Conservation (phyloP, 2,329 filamentous ascomycete genomes). For the Leptographium radiaticola region DNA sequence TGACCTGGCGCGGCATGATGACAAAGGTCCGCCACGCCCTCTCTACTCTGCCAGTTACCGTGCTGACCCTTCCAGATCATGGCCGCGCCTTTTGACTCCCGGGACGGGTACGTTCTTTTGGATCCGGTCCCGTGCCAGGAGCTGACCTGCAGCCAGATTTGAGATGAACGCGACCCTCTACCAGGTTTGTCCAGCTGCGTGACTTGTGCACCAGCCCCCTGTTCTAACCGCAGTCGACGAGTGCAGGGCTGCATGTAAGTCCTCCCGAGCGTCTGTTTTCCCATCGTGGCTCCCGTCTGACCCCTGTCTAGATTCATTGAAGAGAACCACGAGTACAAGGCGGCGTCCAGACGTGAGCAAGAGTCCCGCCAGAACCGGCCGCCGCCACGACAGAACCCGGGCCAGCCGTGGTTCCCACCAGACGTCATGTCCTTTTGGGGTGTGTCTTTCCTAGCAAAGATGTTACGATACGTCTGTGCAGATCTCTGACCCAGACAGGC, state of each 20-base stretch:
- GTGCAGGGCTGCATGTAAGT: constrained; percentile 10
- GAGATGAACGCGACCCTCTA: constrained; percentile 92
- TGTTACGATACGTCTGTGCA: no score
- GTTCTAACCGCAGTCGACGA: neutral
- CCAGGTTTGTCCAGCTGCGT: constrained; percentile 46
- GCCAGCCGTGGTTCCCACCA: constrained; percentile 32
- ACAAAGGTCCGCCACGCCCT: constrained; percentile 56
- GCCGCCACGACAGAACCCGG: constrained; percentile 17
- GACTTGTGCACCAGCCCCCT: neutral
- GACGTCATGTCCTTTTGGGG: constrained; percentile 92
- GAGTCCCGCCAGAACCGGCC: constrained; percentile 29
- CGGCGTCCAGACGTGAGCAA: constrained; percentile 47
- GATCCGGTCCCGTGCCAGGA: neutral
- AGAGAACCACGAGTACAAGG: constrained; percentile 68
- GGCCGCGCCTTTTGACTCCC: constrained; percentile 67
- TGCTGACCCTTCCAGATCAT: constrained; percentile 50
- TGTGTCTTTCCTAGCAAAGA: constrained; percentile 20
- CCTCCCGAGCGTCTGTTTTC: constrained; percentile 2
- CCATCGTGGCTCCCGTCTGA: neutral
- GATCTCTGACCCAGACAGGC: constrained; percentile 32
- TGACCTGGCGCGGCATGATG: constrained; percentile 98
- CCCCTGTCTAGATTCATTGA: constrained; percentile 62
- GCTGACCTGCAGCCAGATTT: constrained; percentile 42
- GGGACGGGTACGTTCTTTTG: constrained; percentile 50
- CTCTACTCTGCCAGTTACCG: neutral